Base-by-base conservation (phyloP, 805 yeast genomes). In the Barnettozyma vustinii region DNA sequence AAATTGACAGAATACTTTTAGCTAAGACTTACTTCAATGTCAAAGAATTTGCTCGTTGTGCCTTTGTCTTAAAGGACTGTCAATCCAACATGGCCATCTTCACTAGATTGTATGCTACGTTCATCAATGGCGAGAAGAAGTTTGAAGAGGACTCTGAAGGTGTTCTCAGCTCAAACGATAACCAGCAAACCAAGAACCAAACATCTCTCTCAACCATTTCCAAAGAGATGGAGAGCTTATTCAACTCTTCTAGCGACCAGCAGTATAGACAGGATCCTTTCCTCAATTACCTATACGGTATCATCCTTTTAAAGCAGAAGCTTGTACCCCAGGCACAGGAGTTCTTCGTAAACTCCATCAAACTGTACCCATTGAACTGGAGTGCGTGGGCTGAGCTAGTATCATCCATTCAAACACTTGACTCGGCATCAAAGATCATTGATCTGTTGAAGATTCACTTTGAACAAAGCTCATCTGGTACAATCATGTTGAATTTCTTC, bases 351-450 rank as follows among this genome's bases (percentile, higher is more conserved):
- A 73, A 73, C 42, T 84, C 97, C 1, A 61, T 92, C 13, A 69
- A 75, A 21, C 45, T 74, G 26, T 89, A 83, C 57, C 96, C 97
- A 0, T 86, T 75, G 64, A 92, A 92, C 64, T 94, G 99, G 99
- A 79, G 91, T 47, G 85, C 94, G 50, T 94, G 97, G 97, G 74
- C 76, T 49, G 97, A 92, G 61, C 70, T 94, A 37, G 69, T 81
- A 12, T 70, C 79, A 4, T 80, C 87, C 46, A 67, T 88, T 26
- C 66, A 77, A 8, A 75, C 80, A 27, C 73, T 81, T 47, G 85
- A 83, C 51, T 87, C 85, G 47, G 84, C 88, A 0, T 49, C 69
- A 43, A 36, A 45, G 19, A 40, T 58, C 47, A 32, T 55, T 16
- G 42, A 58, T 7, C 57, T 61, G 37, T 45, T 71, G 2, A 47